phyloP scores from a whole-genome alignment of 106 monocot genomes.

The Chionographis japonica region DNA sequence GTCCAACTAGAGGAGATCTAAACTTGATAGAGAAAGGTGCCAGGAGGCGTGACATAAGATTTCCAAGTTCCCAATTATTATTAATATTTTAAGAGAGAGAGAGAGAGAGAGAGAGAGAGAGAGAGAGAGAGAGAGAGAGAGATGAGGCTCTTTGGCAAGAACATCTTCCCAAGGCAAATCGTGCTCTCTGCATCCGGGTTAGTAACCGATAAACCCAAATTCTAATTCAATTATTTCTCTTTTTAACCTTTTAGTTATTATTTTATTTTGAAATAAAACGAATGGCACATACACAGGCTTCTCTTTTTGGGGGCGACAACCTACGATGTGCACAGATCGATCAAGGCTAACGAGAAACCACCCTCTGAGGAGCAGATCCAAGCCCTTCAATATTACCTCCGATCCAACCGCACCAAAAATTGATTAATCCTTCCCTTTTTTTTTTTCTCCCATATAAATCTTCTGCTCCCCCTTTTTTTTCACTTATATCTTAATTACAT shows the following conservation, averaged over 20 bases:
- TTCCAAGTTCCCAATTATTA: too few relatives aligned
- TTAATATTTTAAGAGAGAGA: too few relatives aligned
- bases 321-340: constrained; percentile 71
- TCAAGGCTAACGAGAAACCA: constrained; percentile 60
- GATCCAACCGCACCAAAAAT: constrained; percentile 33
- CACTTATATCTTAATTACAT: too few relatives aligned
- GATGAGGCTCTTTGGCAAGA: constrained; percentile 27
- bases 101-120: too few relatives aligned
- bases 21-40: too few relatives aligned
- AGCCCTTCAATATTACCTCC: constrained; percentile 45
- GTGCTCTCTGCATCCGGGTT: constrained; percentile 34
- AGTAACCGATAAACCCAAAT: background rate
- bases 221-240: background rate
- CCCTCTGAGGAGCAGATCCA: constrained; percentile 51
- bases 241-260: background rate
- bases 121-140: too few relatives aligned
- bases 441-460: too few relatives aligned
- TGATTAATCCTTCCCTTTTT: too few relatives aligned
- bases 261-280: background rate
- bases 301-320: constrained; percentile 55
- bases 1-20: too few relatives aligned
- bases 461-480: too few relatives aligned
- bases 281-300: constrained; percentile 13
- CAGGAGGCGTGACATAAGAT: too few relatives aligned
- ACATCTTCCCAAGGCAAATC: constrained; percentile 43